These are phyloP conservation scores for Vitis hybrid DNA, from an alignment of 177 flowering plant genomes.

Conservation along the genomic window DNA sequence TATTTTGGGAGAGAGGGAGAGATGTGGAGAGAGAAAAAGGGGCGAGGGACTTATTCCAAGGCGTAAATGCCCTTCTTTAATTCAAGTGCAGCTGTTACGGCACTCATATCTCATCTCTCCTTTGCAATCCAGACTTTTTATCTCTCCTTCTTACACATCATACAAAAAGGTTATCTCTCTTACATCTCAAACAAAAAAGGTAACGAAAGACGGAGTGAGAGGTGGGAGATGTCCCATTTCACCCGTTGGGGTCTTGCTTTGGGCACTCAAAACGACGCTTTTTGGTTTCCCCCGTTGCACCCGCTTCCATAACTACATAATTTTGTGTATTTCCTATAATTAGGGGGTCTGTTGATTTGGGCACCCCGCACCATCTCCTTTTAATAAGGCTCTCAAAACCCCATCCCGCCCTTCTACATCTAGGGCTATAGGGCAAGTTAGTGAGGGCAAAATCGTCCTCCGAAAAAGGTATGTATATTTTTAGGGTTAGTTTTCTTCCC, in stretches of 20 bases:
- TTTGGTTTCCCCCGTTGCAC: slow-evolving; percentile 3
- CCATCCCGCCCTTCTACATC: neutral
- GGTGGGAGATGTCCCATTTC: slow-evolving; percentile 14
- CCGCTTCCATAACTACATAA: neutral
- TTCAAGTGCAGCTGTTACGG: slow-evolving; percentile 16
- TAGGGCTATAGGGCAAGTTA: neutral
- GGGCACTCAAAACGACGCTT: slow-evolving; percentile 14
- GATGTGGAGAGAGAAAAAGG: neutral
- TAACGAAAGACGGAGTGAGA: neutral
- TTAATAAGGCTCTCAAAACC: neutral
- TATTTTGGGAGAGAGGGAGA: neutral
- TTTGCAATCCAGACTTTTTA: neutral
- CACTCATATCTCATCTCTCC: slow-evolving; percentile 16
- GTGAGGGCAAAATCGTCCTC: neutral
- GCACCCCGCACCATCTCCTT: neutral
- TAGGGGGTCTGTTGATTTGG: too few relatives aligned
- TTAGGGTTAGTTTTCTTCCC: neutral
- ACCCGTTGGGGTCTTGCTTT: neutral
- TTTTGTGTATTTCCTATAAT: too few relatives aligned
- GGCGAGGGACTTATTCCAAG: neutral
- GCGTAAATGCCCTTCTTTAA: neutral
- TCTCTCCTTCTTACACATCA: too few relatives aligned
- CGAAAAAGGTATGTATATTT: neutral
- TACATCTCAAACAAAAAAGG: too few relatives aligned
- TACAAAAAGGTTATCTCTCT: too few relatives aligned